These are phyloP conservation scores for Stereocaulon alpinum DNA, from an alignment of 495 filamentous ascomycete genomes.

Conservation along the genomic window DNA sequence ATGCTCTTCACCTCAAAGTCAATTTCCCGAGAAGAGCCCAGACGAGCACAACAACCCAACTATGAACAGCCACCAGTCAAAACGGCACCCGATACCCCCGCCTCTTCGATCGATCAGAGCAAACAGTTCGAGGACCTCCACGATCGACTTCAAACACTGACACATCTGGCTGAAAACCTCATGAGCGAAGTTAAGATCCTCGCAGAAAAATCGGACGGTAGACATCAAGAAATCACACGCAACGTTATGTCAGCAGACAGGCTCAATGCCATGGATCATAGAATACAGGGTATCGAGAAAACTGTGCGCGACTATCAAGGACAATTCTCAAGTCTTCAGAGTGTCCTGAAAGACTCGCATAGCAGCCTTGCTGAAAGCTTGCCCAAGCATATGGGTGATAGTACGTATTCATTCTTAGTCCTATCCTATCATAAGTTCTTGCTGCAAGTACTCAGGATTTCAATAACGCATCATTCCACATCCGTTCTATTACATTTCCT, in stretches of 20 bases:
- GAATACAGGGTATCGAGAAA: constrained; percentile 48
- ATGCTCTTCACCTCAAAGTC: constrained; percentile 36
- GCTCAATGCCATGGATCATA: constrained; percentile 44
- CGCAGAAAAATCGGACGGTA: constrained; percentile 36
- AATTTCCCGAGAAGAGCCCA: constrained; percentile 26
- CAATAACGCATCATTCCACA: too few relatives aligned
- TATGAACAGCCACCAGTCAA: constrained; percentile 24
- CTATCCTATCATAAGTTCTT: background rate
- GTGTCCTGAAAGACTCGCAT: constrained; percentile 62
- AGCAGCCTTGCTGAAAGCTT: constrained; percentile 49
- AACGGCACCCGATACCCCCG: constrained; percentile 34
- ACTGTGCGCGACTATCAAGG: constrained; percentile 58
- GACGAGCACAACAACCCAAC: constrained; percentile 29
- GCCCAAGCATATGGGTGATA: constrained; percentile 38
- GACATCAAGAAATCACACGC: constrained; percentile 47
- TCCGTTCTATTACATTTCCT: too few relatives aligned
- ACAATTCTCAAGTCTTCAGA: constrained; percentile 60
- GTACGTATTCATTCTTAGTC: constrained; percentile 22
- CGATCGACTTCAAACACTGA: constrained; percentile 65
- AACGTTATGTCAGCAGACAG: constrained; percentile 38
- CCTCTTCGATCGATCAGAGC: constrained; percentile 38
- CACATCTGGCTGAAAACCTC: constrained; percentile 60
- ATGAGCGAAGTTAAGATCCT: constrained; percentile 49
- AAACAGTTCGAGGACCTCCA: constrained; percentile 72
- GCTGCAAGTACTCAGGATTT: background rate